Conservation (phyloP, 2,329 filamentous ascomycete species). For the Colletotrichum cordylinicola region DNA sequence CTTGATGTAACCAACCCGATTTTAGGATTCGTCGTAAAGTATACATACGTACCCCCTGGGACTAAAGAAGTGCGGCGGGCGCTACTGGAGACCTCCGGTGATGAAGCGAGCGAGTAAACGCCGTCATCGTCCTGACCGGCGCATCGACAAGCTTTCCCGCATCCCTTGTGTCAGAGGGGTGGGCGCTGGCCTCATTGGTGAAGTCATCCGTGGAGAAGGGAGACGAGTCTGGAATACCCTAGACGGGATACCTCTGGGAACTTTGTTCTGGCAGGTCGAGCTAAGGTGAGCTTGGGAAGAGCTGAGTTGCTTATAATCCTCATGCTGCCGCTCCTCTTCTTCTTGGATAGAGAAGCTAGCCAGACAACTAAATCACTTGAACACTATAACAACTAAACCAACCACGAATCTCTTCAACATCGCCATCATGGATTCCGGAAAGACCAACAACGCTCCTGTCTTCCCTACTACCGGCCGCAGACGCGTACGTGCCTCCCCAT, state of each 20-base stretch:
- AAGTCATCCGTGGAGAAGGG: conserved; percentile 15
- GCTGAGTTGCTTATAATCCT: conserved; percentile 12
- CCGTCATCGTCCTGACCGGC: conserved; percentile 14
- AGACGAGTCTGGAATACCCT: background rate
- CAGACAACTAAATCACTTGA: background rate
- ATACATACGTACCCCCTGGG: background rate
- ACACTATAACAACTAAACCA: background rate
- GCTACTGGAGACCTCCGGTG: background rate
- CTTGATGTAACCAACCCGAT: background rate
- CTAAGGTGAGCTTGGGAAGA: background rate
- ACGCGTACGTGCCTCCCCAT: background rate
- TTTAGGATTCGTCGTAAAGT: background rate
- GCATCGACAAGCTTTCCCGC: conserved; percentile 24
- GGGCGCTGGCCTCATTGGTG: conserved; percentile 22
- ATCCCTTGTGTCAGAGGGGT: conserved; percentile 23
- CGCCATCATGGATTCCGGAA: conserved; percentile 14
- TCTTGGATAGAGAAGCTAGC: rapidly evolving
- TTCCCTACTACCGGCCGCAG: conserved; percentile 10
- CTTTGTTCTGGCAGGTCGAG: background rate
- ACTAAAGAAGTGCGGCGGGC: background rate
- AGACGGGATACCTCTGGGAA: background rate
- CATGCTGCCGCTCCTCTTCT: background rate
- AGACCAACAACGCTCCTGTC: conserved; percentile 4
- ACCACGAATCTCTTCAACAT: background rate
- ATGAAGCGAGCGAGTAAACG: background rate